phyloP scores from a whole-genome alignment of 2,329 filamentous ascomycete species.

The Pestalotiopsis fici region DNA sequence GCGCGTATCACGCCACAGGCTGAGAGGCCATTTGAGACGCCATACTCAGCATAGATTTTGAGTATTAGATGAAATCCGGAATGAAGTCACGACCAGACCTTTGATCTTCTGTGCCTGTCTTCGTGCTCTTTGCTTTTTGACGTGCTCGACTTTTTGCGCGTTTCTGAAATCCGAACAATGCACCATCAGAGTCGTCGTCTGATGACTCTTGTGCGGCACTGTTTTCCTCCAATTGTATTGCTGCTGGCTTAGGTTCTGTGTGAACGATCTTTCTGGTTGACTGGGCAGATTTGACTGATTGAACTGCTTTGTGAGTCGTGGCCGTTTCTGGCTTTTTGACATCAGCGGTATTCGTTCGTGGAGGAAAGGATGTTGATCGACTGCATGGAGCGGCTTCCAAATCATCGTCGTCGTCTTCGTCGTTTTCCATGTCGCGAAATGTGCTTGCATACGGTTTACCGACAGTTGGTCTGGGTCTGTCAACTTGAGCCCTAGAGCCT shows the following conservation, averaged over 20 bases:
- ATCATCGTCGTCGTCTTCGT: conserved; percentile 8
- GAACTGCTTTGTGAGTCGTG: neutral
- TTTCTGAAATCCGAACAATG: conserved; percentile 8
- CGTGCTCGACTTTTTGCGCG: neutral
- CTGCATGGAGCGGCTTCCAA: neutral
- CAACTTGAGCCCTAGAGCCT: neutral
- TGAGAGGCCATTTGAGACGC: conserved; percentile 74
- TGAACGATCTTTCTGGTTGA: neutral
- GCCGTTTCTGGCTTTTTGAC: neutral
- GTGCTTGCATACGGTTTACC: neutral
- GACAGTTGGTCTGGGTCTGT: neutral
- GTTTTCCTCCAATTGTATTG: neutral
- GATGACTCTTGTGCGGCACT: neutral
- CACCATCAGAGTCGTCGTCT: conserved; percentile 9
- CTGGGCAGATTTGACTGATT: neutral
- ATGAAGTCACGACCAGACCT: conserved; percentile 1
- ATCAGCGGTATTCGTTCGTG: neutral
- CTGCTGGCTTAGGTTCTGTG: neutral
- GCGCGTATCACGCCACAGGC: conserved; percentile 83
- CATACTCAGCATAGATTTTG: conserved; percentile 34
- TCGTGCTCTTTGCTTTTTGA: neutral
- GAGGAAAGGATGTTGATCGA: neutral
- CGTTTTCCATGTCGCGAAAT: neutral
- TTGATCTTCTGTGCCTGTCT: neutral
- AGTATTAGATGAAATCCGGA: conserved; percentile 9